Base-by-base conservation (phyloP, 805 yeast genomes). In the Kodamaea fukazawae region DNA sequence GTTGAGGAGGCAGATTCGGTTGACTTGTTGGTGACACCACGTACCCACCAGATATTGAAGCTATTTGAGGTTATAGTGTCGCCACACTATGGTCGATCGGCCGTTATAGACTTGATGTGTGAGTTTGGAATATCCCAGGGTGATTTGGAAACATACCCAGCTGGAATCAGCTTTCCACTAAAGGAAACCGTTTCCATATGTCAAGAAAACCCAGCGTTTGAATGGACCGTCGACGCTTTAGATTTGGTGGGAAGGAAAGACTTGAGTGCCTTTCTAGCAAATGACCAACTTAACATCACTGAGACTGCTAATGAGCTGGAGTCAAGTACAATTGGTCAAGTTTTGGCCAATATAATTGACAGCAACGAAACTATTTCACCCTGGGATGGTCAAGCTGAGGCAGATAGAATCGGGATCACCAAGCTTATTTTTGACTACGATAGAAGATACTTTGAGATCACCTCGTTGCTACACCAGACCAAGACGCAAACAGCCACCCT, bases 351-450 rank as follows among this genome's bases (percentile, higher is more conserved):
- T 52, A 67, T 36, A 48, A 70, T 39, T 55, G 74, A 35, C 20
- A 67, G 62, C 22, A 51, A 49, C 20, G 82, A 78, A 14, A 62
- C 67, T 3, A 57, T 76, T 1, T 55, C 73, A 28, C 80, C 88
- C 0, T 80, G 86, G 84, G 86, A 81, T 58, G 83, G 77, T 7
- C 84, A 79, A 36, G 69, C 79, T 1, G 91, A 85, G 50, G 79
- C 81, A 3, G 90, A 83, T 41, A 65, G 83, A 34, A 73, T 81
- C 32, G 75, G 75, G 23, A 73, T 85, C n/a, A 80, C 91, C 1
- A 78, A 76, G 45, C 60, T 84, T 9, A 79, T 90, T 0, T 91
- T 88, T 54, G 78, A 81, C 11, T 73, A 76, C 31, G 98, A 91
- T 57, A 65, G 95, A 33, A 66, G 97, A 34, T 85, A 83, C 54